phyloP scores from a whole-genome alignment of 2,329 filamentous ascomycete genomes.

The Sporothrix phasma region DNA sequence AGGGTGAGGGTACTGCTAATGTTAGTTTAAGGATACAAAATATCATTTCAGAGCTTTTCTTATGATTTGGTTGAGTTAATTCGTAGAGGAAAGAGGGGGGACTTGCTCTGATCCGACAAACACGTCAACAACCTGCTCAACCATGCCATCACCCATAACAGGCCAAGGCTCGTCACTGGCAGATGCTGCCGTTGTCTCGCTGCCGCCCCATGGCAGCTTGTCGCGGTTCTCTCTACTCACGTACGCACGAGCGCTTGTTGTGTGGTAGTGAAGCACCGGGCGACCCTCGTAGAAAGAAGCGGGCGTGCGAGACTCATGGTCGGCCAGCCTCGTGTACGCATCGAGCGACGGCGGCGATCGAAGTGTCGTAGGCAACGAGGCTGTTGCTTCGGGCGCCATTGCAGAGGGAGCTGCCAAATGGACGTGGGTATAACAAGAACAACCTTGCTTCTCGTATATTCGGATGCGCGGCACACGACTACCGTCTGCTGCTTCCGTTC shows the following conservation, averaged over 20 bases:
- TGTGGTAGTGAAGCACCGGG: constrained; percentile 59
- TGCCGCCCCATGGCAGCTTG: constrained; percentile 44
- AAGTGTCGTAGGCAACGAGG: constrained; percentile 40
- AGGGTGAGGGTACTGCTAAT: constrained; percentile 45
- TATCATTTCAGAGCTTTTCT: background rate
- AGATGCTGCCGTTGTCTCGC: constrained; percentile 25
- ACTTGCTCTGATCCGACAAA: constrained; percentile 51
- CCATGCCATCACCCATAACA: constrained; percentile 25
- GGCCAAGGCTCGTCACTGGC: constrained; percentile 26
- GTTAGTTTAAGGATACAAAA: background rate
- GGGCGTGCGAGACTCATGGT: constrained; percentile 65
- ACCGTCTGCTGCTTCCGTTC: background rate
- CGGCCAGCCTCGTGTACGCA: constrained; percentile 54
- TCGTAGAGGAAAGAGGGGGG: background rate
- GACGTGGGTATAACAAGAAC: background rate
- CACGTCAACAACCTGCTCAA: constrained; percentile 43
- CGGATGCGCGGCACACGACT: background rate
- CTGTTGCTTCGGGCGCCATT: constrained; percentile 10
- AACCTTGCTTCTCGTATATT: background rate
- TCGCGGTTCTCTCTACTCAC: constrained; percentile 45
- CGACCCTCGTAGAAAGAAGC: constrained; percentile 61
- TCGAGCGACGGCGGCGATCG: constrained; percentile 43
- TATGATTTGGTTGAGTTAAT: no score
- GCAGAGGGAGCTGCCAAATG: background rate
- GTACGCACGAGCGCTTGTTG: constrained; percentile 46